phyloP scores from a whole-genome alignment of 2,329 filamentous ascomycete genomes.

The Hypoxylon sp. region DNA sequence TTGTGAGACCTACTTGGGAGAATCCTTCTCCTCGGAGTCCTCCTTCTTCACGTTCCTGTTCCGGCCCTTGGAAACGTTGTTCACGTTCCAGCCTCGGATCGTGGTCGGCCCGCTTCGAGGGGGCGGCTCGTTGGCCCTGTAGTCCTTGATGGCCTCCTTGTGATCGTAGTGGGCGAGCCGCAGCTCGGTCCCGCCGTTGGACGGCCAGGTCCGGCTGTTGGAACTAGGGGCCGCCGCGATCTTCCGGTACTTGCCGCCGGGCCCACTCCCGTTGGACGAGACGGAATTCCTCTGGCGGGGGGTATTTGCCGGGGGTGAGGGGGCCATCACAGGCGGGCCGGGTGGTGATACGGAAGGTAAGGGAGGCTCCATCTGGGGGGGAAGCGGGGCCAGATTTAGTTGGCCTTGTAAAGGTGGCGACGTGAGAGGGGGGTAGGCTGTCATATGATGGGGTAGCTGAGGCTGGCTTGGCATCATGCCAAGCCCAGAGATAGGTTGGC shows the following conservation, averaged over 20 bases:
- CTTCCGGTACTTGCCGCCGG: conserved; percentile 66
- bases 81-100: conserved; percentile 71
- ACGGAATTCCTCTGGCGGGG: conserved; percentile 55
- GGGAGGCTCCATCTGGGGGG: conserved; percentile 46
- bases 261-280: conserved; percentile 50
- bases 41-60: conserved; percentile 52
- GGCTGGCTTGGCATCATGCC: conserved; percentile 44
- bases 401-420: conserved; percentile 50
- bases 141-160: conserved; percentile 71
- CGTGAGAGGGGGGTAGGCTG: conserved; percentile 46
- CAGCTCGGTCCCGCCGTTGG: conserved; percentile 65
- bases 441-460: conserved; percentile 40
- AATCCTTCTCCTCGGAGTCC: conserved; percentile 53
- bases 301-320: conserved; percentile 51
- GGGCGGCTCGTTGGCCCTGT: conserved; percentile 67
- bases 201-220: conserved; percentile 64
- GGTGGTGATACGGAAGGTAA: conserved; percentile 49
- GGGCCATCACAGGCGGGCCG: conserved; percentile 45
- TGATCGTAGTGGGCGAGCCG: conserved; percentile 71
- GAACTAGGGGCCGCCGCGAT: conserved; percentile 71
- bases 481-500: conserved; percentile 37
- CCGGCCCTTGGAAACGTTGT: conserved; percentile 57
- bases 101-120: conserved; percentile 69
- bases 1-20: conserved; percentile 50
- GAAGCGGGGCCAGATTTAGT: conserved; percentile 49